Evolutionary conservation across 164 flowering plant species (phyloP), one percentile per base, ranked within the genome.

Genomic region (Hamamelis virginiana): DNA sequence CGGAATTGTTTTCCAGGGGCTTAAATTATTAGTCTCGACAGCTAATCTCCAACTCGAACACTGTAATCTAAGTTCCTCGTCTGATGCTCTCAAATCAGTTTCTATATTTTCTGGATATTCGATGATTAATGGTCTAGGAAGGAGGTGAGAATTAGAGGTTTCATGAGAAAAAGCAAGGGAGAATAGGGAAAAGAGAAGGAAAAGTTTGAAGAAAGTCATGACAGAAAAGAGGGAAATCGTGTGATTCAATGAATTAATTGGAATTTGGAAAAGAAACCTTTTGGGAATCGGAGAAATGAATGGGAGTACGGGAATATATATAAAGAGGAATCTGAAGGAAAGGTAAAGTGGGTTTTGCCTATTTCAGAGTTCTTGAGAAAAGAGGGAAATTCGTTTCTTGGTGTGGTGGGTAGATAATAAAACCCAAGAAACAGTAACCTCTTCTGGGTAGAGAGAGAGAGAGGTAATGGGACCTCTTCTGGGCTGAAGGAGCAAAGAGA

Each of bases 21-120:
- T 74, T 43, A 91, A 19, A 71, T 92, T 95, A 68, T 92, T 92
- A 9, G 98, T 76, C 81, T 95, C 98, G 3, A 72, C 97, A 5
- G 91, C 87, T 61, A 95, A 75, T 61, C 97, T 84, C 99, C 99
- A 92, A 65, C 90, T 85, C 22, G 84, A 78, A 74, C 97, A 95
- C 69, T 75, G 75, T 21, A 90, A 66, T 43, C 38, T 23, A 6
- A 75, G 21, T 23, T 84, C 91, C 5, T 79, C 81, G 0, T 71
- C 66, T 1, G 43, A 45, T 56, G 74, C 69, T 23, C 67, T 68
- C 62, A 68, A 28, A 8, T 67, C 64, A 59, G 69, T 23, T 57
- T 70, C 80, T 23, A 38, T 48, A 8, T 23, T 59, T 38, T 78
- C 83, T 0, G 87, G 68, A 73, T 71, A 83, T 64, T 88, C 78